Evolutionary conservation across 345 rosid genomes (phyloP).

Genomic region (Streptanthus diversifolius): DNA sequence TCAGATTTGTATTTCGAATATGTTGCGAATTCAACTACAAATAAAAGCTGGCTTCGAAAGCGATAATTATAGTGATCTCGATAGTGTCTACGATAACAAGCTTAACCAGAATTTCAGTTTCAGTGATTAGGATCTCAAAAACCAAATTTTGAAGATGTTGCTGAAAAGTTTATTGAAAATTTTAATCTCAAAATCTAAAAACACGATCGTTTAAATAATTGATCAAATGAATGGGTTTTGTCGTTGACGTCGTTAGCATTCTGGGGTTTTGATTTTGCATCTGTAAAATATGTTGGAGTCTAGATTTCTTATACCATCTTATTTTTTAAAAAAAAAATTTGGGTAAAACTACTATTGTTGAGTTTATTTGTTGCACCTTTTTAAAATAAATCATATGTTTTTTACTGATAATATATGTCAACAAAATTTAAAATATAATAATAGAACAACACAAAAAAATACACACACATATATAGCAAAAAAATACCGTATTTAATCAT

Average conservation of each 20-base stretch:
- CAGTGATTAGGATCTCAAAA: not conserved
- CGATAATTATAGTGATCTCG: not conserved
- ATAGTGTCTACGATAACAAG: not conserved
- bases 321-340: not conserved
- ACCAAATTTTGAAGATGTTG: not conserved
- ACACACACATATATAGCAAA: not conserved
- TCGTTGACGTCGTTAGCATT: not conserved
- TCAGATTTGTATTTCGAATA: too few relatives aligned
- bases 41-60: not conserved
- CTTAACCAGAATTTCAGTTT: not conserved
- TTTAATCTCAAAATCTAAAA: not conserved
- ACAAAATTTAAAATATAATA: not conserved
- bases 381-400: too few relatives aligned
- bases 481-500: not conserved
- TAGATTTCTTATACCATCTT: not conserved
- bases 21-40: not conserved
- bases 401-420: too few relatives aligned
- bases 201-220: not conserved
- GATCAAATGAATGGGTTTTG: not conserved
- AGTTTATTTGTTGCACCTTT: not conserved
- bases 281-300: not conserved
- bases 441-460: not conserved
- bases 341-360: not conserved
- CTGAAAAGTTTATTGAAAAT: not conserved
- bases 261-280: not conserved